phyloP scores from a whole-genome alignment of 2,329 filamentous ascomycete species.

The Elsinoe perseae region DNA sequence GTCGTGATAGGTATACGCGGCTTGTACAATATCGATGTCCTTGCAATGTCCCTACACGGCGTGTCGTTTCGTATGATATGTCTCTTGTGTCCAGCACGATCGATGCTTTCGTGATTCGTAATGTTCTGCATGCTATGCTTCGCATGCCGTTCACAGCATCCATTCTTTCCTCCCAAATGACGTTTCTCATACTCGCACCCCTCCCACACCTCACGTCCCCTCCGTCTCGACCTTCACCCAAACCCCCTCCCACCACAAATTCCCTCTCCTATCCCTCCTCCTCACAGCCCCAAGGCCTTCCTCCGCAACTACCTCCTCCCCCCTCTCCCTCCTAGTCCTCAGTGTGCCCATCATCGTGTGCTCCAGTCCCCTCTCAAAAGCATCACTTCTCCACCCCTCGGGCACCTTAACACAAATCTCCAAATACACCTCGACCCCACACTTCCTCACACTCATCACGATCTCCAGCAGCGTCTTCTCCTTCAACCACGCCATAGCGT shows the following conservation, averaged over 20 bases:
- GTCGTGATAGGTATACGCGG: neutral
- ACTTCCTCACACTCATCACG: conserved; percentile 18
- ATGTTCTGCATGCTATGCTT: too few species aligned
- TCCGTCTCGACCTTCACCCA: conserved; percentile 16
- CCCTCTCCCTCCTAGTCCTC: conserved; percentile 4
- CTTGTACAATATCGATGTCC: too few species aligned
- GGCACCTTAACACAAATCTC: conserved; percentile 15
- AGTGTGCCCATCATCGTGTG: neutral
- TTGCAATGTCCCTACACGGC: neutral
- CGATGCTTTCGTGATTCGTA: neutral
- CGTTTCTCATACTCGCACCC: too few species aligned
- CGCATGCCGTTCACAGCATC: too few species aligned
- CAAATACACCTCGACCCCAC: conserved; percentile 14
- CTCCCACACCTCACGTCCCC: conserved; percentile 3
- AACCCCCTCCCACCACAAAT: conserved; percentile 8
- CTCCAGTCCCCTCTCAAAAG: conserved; percentile 12
- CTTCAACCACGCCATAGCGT: conserved; percentile 18
- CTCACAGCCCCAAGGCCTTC: neutral
- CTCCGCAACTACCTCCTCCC: conserved; percentile 2
- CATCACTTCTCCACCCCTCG: conserved; percentile 4
- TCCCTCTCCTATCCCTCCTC: conserved; percentile 4
- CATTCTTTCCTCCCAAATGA: too few species aligned
- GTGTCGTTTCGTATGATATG: neutral
- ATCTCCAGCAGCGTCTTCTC: conserved; percentile 18
- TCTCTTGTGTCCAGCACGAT: neutral